Conservation (phyloP, 768 basidiomycete species). For the Amanita molliuscula region DNA sequence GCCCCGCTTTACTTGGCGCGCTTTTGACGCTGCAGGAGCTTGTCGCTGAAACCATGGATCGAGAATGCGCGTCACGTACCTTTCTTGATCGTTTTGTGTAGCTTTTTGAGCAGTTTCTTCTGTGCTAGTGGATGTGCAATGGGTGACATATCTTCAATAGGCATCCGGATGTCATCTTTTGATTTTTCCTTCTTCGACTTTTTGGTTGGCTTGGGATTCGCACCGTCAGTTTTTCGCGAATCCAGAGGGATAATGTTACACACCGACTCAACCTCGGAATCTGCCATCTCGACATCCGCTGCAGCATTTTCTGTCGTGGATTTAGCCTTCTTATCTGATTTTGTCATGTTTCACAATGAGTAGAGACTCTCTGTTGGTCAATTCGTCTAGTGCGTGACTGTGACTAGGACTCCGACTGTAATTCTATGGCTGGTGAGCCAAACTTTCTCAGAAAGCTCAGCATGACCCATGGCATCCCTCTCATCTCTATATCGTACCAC, state of each 20-base stretch:
- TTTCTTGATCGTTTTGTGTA: slow-evolving; percentile 92
- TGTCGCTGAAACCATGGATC: slow-evolving; percentile 2
- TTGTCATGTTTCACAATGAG: slow-evolving; percentile 57
- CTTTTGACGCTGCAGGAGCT: slow-evolving; percentile 66
- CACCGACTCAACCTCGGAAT: slow-evolving; percentile 23
- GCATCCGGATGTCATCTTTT: slow-evolving; percentile 48
- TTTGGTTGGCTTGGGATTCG: slow-evolving; percentile 32
- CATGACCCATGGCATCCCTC: slow-evolving; percentile 62
- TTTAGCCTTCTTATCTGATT: slow-evolving; percentile 68
- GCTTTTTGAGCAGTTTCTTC: slow-evolving; percentile 88
- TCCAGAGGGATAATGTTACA: slow-evolving; percentile 8
- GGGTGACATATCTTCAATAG: slow-evolving; percentile 81
- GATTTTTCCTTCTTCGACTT: slow-evolving; percentile 50
- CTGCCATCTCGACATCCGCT: slow-evolving; percentile 44
- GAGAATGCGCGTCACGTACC: slow-evolving; percentile 29
- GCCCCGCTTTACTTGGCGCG: slow-evolving; percentile 91
- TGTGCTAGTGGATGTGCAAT: slow-evolving; percentile 89
- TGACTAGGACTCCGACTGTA: background rate
- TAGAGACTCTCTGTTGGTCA: too few relatives aligned
- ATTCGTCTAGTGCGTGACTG: slow-evolving; percentile 9
- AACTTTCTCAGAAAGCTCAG: slow-evolving; percentile 39
- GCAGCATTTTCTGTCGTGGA: slow-evolving; percentile 40
- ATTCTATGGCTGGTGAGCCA: background rate
- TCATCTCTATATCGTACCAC: slow-evolving; percentile 82
- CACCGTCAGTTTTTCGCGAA: background rate